Conservation (phyloP, 106 monocot species). For the Dioscorea dumetorum region DNA sequence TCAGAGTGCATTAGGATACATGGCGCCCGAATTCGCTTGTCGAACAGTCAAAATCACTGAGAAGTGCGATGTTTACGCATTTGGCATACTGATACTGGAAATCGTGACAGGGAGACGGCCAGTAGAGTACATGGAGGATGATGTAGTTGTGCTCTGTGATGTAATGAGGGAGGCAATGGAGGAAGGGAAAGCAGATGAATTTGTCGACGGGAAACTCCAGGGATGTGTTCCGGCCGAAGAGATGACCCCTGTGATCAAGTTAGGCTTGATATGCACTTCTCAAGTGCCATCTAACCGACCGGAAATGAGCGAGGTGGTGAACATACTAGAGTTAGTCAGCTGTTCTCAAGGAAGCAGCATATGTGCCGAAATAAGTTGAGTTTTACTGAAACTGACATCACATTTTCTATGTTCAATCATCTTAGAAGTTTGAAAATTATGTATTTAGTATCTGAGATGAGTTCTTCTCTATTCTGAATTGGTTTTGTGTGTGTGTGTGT, state of each 20-base stretch:
- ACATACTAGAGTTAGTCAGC: conserved; percentile 58
- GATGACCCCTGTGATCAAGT: conserved; percentile 47
- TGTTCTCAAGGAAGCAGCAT: conserved; percentile 36
- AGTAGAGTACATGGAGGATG: conserved; percentile 52
- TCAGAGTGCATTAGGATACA: conserved; percentile 58
- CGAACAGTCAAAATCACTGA: conserved; percentile 37
- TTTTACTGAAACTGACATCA: neutral
- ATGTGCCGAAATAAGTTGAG: conserved; percentile 30
- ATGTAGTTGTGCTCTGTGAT: conserved; percentile 56
- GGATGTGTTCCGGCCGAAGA: conserved; percentile 51
- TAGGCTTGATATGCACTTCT: conserved; percentile 63
- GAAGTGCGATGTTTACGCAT: conserved; percentile 61
- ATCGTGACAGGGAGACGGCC: conserved; percentile 45
- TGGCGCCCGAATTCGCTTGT: conserved; percentile 71
- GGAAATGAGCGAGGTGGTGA: conserved; percentile 65
- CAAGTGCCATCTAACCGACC: conserved; percentile 54
- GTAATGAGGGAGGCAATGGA: conserved; percentile 36
- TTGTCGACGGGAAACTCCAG: conserved; percentile 41
- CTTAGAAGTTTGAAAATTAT: neutral
- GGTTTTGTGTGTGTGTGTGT: neutral
- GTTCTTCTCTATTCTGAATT: neutral
- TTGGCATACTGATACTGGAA: conserved; percentile 55
- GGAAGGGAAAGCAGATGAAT: conserved; percentile 39
- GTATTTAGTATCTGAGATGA: neutral
- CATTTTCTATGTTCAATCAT: neutral